Percentiles rank a stretch among this genome's conserved stretches.
phyloP scores from a whole-genome alignment of 805 yeast species.

The Pichia ethanolica region DNA sequence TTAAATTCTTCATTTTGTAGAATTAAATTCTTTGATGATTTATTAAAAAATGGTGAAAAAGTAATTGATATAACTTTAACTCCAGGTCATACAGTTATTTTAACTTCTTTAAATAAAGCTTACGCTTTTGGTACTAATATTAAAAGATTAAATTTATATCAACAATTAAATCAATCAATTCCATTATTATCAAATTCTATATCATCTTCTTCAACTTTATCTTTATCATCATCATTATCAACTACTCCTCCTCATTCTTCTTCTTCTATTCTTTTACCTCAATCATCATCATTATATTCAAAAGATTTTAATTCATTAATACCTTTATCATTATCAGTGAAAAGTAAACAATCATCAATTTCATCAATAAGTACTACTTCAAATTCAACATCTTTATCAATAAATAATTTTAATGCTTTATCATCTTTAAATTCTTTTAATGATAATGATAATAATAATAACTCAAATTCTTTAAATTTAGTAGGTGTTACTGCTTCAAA shows the following conservation, averaged over 20 bases:
- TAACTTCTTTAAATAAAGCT: constrained; percentile 46
- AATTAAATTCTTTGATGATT: constrained; percentile 9
- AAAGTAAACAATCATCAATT: not conserved
- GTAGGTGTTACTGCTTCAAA: constrained; percentile 53
- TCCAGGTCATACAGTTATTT: constrained; percentile 59
- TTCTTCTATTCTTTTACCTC: not conserved
- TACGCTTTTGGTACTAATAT: constrained; percentile 77
- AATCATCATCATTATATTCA: constrained; percentile 13
- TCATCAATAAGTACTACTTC: constrained; percentile 5
- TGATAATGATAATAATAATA: not conserved
- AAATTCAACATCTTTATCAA: constrained; percentile 6
- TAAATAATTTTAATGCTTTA: constrained; percentile 6
- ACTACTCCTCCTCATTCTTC: no score
- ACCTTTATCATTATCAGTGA: not conserved
- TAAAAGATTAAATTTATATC: constrained; percentile 4
- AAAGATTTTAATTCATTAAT: constrained; percentile 4
- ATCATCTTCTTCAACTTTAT: constrained; percentile 15
- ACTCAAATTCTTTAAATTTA: constrained; percentile 31
- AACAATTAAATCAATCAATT: no score
- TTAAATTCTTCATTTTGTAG: constrained; percentile 4
- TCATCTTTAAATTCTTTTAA: not conserved
- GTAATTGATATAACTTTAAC: constrained; percentile 41
- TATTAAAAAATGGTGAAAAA: constrained; percentile 15
- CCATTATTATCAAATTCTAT: constrained; percentile 1
- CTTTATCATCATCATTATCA: not conserved